phyloP scores from a whole-genome alignment of 768 basidiomycete genomes.

The Leucocoprinus leucothites region DNA sequence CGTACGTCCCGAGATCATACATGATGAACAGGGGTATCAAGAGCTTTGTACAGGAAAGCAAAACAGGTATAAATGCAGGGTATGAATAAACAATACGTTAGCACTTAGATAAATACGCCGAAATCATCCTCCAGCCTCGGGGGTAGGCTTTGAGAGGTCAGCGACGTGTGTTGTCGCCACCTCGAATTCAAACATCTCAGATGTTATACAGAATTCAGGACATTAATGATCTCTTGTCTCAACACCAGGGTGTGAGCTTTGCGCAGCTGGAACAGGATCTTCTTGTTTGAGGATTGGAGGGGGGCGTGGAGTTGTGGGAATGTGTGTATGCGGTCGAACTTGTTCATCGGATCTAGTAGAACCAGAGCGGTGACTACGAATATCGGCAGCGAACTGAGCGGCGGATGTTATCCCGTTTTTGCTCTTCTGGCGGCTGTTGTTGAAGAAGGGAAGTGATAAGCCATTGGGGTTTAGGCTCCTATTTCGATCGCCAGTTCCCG shows the following conservation, averaged over 20 bases:
- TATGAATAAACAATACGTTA: too few relatives aligned
- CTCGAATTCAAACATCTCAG: too few relatives aligned
- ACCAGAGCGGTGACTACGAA: neutral
- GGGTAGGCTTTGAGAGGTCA: too few relatives aligned
- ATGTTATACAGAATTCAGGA: too few relatives aligned
- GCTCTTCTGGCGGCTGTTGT: neutral
- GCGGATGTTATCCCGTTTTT: neutral
- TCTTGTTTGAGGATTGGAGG: neutral
- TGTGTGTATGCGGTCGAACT: neutral
- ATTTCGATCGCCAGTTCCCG: neutral
- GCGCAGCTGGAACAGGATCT: neutral
- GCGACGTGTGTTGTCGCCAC: too few relatives aligned
- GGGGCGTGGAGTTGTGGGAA: neutral
- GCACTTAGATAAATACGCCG: too few relatives aligned
- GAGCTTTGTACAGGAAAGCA: too few relatives aligned
- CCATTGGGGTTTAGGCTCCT: neutral
- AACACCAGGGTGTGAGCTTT: neutral
- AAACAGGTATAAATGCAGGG: too few relatives aligned
- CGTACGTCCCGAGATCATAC: too few relatives aligned
- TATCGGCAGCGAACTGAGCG: neutral
- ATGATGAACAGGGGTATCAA: too few relatives aligned
- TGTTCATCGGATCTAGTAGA: neutral
- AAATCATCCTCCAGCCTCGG: too few relatives aligned
- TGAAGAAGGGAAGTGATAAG: neutral
- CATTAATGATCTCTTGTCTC: too few relatives aligned